Evolutionary conservation across 1,139 yeast species (phyloP), one percentile per base, ranked within the genome.

Genomic region (Candida labiduridarum): DNA sequence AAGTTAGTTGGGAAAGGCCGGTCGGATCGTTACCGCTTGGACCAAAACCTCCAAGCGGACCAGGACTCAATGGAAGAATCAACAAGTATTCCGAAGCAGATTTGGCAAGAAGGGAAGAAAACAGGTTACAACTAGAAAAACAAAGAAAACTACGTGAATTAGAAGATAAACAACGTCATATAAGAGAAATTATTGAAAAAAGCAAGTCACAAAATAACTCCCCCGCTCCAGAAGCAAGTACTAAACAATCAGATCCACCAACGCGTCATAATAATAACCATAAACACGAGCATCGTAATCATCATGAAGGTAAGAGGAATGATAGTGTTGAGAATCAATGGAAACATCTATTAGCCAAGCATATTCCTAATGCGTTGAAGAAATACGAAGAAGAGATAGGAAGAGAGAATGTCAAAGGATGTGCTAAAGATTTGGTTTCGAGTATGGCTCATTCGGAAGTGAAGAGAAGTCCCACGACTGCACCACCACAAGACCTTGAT

Each of bases 281-380:
- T 40, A 52, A 47, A 15, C 59, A 49, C 33, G 18, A 16, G 6
- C 43, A 40, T 25, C 22, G 11, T 5, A 40, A 40, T 4, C 34
- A 40, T 36, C 16, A 43, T 18, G 64, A 63, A 19, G 34, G 22
- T 12, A 19, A 30, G 34, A 15, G 42, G 4, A 62, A 59, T 49
- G 43, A 31, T 27, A 49, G 56, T 11, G 50, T 60, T 11, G 82
- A 75, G 50, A 66, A 71, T 52, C 72, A 72, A 58, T 88, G 92
- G 91, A 76, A 78, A 18, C 74, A 69, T 45, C 66, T 79, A 31
- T 83, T 94, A 65, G 98, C 97, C 2, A 70, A 78, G 25, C 77
- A 82, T 59, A 87, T 94, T 16, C 97, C 98, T 3, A 91, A 91
- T 61, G 68, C 87, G 59, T 76, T 92, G 48, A 84, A 85, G 57